A percentile compares a stretch with the other conserved stretches of the same genome.
phyloP scores from a whole-genome alignment of 2,329 filamentous ascomycete genomes.

The Phialophora expanda region DNA sequence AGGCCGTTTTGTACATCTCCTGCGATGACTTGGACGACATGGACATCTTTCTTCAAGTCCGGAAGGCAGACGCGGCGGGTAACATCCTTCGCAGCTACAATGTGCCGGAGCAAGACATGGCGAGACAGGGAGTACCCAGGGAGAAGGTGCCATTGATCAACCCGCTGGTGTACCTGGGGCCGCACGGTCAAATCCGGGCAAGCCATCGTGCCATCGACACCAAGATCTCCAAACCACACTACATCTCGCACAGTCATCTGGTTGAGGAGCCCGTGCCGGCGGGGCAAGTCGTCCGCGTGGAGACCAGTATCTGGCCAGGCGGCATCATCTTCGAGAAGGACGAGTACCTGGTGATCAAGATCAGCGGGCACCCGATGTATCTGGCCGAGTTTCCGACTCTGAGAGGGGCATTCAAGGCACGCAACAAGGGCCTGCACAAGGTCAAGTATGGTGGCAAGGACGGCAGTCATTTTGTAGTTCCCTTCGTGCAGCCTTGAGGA shows the following conservation, averaged over 20 bases:
- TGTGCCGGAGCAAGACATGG: constrained; percentile 5
- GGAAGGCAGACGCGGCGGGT: constrained; percentile 6
- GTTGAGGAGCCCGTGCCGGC: background rate
- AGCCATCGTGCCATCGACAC: constrained; percentile 7
- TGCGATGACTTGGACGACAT: constrained; percentile 12
- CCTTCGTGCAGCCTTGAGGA: no score
- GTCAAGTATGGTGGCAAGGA: no score
- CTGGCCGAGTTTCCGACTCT: constrained; percentile 46
- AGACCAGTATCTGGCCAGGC: constrained; percentile 50
- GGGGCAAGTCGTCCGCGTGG: background rate
- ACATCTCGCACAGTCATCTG: constrained; percentile 7
- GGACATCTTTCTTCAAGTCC: constrained; percentile 19
- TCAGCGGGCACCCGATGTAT: constrained; percentile 45
- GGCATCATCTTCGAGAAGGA: constrained; percentile 54
- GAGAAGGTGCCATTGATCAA: constrained; percentile 9
- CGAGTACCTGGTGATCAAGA: constrained; percentile 43
- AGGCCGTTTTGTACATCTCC: background rate
- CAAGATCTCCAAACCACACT: constrained; percentile 7
- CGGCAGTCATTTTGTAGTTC: no score
- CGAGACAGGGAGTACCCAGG: background rate
- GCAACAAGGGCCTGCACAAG: background rate
- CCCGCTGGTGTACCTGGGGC: constrained; percentile 5
- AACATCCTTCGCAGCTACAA: constrained; percentile 18
- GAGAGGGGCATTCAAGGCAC: constrained; percentile 8
- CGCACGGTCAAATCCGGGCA: constrained; percentile 9